A percentile compares a stretch with the other conserved stretches of the same genome.
Evolutionary conservation across 805 yeast species (phyloP).

Genomic region (Cyberlindnera maritima): DNA sequence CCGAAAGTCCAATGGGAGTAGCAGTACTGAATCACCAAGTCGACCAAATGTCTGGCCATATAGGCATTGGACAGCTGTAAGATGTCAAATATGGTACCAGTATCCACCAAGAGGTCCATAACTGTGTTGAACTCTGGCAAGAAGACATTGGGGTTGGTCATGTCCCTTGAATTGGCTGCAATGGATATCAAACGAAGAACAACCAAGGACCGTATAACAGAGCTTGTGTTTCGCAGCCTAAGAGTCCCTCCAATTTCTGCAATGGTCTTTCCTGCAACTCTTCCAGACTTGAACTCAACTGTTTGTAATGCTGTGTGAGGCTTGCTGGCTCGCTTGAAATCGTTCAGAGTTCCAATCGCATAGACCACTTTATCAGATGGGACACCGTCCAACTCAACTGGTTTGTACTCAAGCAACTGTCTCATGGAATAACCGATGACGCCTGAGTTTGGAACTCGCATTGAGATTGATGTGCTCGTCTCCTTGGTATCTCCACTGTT

Average conservation of each 20-base stretch:
- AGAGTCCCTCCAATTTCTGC: constrained; percentile 21
- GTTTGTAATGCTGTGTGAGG: constrained; percentile 12
- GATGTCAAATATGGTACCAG: constrained; percentile 34
- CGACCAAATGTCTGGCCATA: constrained; percentile 34
- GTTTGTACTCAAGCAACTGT: constrained; percentile 19
- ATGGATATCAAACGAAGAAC: constrained; percentile 33
- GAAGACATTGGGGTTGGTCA: constrained; percentile 37
- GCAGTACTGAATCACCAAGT: constrained; percentile 42
- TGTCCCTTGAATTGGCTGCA: constrained; percentile 30
- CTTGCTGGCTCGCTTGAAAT: constrained; percentile 4
- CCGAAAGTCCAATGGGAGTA: constrained; percentile 43
- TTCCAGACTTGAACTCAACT: constrained; percentile 23
- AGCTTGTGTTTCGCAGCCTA: neutral
- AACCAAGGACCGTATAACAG: constrained; percentile 28
- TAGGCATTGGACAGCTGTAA: constrained; percentile 24
- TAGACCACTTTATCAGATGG: constrained; percentile 9
- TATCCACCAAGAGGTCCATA: constrained; percentile 40
- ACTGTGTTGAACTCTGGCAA: constrained; percentile 36
- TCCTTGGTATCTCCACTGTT: neutral
- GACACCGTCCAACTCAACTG: constrained; percentile 17
- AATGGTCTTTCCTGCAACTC: constrained; percentile 28
- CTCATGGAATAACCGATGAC: constrained; percentile 18
- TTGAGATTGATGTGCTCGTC: neutral
- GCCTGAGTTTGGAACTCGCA: constrained; percentile 1
- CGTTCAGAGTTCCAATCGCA: neutral